Base-by-base conservation (phyloP, 1,139 yeast species). In the Geotrichum citri-aurantii region DNA sequence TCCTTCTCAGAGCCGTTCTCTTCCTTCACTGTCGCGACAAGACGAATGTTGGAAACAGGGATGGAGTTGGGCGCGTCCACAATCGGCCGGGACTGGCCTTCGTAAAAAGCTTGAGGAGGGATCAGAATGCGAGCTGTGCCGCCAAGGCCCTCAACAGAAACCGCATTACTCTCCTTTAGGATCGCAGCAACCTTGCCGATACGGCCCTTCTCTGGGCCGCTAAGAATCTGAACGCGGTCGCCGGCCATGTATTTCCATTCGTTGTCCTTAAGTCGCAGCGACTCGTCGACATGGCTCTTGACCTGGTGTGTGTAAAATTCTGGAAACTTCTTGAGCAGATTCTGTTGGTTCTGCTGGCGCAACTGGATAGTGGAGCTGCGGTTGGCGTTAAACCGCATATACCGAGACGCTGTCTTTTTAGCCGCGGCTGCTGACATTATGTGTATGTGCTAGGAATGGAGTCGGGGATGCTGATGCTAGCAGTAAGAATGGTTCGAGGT, bases 91-190 rank as follows among this genome's bases (percentile, higher is more conserved):
- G 79, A 78, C 70, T 87, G 95, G 55, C 86, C 85, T 59, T 83
- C 85, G 52, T 82, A 80, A 95, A 96, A 89, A 68, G 80, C 80
- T 56, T 79, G 77, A 67, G 84, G 84, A 21, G 97, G 96, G 56
- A 84, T 77, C 27, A 83, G 81, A 49, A 80, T 76, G 47, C 59
- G 56, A 17, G 54, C 33, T 47, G 81, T 77, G 48, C 82, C 83
- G 26, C 86, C 84, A 62, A 81, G 77, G 59, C 83, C 88, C 60
- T 79, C 83, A 37, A 85, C 71, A 56, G 77, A 74, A 51, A 79
- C 77, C 14, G 82, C 78, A 65, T 84, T 83, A n/a, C 84, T 77
- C 56, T 76, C 73, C 29, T 69, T 69, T 58, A 75, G 78, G 48
- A 78, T 76, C 48, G 78, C 77, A 55, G 75, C 75, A 46, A 84